Evolutionary conservation across 768 basidiomycete species (phyloP).

Genomic region (Suillus americanus): DNA sequence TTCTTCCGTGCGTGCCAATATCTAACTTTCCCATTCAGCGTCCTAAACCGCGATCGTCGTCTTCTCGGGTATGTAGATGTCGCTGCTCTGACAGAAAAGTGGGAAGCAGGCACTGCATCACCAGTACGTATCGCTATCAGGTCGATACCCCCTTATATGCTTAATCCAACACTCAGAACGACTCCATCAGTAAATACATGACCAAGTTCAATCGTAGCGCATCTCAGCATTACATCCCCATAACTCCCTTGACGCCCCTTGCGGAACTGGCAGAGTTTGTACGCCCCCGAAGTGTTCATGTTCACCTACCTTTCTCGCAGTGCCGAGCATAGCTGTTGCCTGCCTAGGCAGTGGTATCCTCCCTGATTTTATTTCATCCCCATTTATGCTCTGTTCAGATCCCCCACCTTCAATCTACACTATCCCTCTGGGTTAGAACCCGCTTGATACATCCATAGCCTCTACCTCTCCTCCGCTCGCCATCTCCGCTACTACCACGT

Average conservation of each 20-base stretch:
- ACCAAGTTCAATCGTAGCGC: slow-evolving; percentile 68
- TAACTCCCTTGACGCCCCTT: slow-evolving; percentile 79
- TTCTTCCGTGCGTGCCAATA: background rate
- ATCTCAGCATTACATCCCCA: slow-evolving; percentile 69
- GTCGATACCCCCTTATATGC: no score
- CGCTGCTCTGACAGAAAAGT: slow-evolving; percentile 68
- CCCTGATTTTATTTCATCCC: no score
- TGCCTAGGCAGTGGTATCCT: no score
- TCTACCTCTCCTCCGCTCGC: no score
- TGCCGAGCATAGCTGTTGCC: no score
- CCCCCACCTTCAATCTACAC: no score
- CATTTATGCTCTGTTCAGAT: no score
- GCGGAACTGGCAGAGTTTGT: slow-evolving; percentile 82
- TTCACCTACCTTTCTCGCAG: no score
- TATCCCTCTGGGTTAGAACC: no score
- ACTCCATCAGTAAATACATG: slow-evolving; percentile 71
- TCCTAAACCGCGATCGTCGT: slow-evolving; percentile 67
- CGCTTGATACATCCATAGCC: no score
- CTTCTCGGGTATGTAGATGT: slow-evolving; percentile 88
- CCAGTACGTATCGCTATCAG: slow-evolving; percentile 48
- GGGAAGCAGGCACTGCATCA: slow-evolving; percentile 71
- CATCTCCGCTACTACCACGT: no score
- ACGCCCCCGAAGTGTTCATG: no score
- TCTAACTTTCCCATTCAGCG: slow-evolving; percentile 41
- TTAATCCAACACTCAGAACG: slow-evolving; percentile 46